Evolutionary conservation across 352 stramenopile genomes (phyloP).

Genomic region (Pilasporangium apinafurcum): DNA sequence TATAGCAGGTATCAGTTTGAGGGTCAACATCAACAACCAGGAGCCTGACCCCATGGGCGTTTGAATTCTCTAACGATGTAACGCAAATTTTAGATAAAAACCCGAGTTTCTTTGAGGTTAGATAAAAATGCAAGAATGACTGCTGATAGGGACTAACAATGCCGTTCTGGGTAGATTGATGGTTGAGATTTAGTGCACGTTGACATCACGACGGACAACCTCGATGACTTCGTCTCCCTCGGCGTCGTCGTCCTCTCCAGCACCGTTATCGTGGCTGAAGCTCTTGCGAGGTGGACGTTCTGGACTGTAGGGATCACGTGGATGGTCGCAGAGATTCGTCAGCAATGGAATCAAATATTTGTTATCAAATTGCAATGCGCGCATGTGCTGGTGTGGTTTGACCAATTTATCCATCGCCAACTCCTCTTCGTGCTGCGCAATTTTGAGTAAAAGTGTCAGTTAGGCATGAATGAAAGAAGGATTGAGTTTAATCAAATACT

Average conservation of each 20-base stretch:
- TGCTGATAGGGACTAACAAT: too few species aligned
- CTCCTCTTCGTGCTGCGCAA: constrained; percentile 60
- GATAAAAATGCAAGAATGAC: too few species aligned
- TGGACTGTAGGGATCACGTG: constrained; percentile 27
- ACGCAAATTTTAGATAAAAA: too few species aligned
- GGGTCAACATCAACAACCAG: too few species aligned
- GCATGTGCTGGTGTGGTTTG: constrained; percentile 79
- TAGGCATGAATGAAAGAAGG: neutral
- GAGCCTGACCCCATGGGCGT: too few species aligned
- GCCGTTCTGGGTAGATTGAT: too few species aligned
- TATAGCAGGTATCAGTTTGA: too few species aligned
- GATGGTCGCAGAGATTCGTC: constrained; percentile 63
- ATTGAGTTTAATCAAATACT: neutral
- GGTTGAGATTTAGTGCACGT: constrained; percentile 24
- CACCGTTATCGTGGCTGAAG: constrained; percentile 30
- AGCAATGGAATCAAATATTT: constrained; percentile 82
- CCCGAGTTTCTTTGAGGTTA: too few species aligned
- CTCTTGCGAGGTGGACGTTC: constrained; percentile 27
- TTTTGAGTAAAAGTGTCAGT: neutral
- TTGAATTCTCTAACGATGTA: too few species aligned
- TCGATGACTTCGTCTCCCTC: constrained; percentile 72
- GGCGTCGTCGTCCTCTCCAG: constrained; percentile 14
- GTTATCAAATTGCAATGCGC: constrained; percentile 78
- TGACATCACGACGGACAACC: constrained; percentile 58
- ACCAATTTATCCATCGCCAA: constrained; percentile 68